phyloP scores from a whole-genome alignment of 1,284 basidiomycete genomes.

The Boletus albobrunnescens region DNA sequence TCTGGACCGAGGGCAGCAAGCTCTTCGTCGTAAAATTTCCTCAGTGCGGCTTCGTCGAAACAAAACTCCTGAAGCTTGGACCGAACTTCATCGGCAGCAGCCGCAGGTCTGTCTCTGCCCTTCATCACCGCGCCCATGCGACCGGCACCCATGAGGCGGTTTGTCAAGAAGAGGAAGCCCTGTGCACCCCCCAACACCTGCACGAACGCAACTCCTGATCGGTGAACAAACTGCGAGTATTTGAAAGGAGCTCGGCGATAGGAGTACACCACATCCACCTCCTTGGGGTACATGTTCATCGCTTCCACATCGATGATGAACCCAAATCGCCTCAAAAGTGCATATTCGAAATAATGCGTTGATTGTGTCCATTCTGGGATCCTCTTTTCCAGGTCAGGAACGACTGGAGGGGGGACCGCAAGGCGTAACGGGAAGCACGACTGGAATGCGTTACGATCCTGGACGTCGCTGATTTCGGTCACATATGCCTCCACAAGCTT shows the following conservation, averaged over 20 bases:
- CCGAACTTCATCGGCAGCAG: slow-evolving; percentile 58
- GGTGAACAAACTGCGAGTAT: slow-evolving; percentile 87
- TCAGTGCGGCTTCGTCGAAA: slow-evolving; percentile 50
- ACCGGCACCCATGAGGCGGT: slow-evolving; percentile 72
- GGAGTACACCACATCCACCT: slow-evolving; percentile 83
- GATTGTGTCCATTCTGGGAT: slow-evolving; percentile 63
- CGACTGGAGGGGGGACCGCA: slow-evolving; percentile 67
- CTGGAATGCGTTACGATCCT: slow-evolving; percentile 81
- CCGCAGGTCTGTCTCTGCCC: slow-evolving; percentile 46
- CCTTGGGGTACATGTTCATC: slow-evolving; percentile 67
- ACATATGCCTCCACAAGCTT: slow-evolving; percentile 92
- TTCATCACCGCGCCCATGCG: slow-evolving; percentile 54
- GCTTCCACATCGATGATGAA: slow-evolving; percentile 90
- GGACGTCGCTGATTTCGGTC: slow-evolving; percentile 80
- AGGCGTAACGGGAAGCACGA: slow-evolving; percentile 80
- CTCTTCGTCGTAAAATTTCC: slow-evolving; percentile 70
- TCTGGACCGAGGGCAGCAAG: slow-evolving; percentile 51
- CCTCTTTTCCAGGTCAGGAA: slow-evolving; percentile 65
- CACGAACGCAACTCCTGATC: slow-evolving; percentile 81
- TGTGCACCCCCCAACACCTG: slow-evolving; percentile 76
- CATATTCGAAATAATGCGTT: slow-evolving; percentile 76
- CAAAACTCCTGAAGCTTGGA: slow-evolving; percentile 64
- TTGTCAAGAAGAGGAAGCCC: slow-evolving; percentile 86
- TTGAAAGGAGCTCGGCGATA: slow-evolving; percentile 77
- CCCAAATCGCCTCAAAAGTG: slow-evolving; percentile 69